phyloP scores from a whole-genome alignment of 345 rosid genomes.

The Eucalyptus pauciflora region DNA sequence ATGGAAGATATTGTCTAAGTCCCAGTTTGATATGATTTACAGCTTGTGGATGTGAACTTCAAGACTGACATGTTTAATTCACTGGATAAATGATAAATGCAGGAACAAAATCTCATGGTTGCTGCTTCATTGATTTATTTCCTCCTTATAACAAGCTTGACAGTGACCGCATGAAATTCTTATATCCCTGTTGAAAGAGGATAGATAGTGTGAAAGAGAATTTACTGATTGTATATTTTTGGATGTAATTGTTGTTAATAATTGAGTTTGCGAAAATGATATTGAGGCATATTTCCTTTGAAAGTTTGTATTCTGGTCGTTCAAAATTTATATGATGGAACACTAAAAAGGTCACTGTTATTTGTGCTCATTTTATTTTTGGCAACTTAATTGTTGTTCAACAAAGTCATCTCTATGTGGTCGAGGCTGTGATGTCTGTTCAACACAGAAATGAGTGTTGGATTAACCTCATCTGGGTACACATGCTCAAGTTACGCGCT shows the following conservation, averaged over 20 bases:
- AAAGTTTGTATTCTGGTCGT: neutral
- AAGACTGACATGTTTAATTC: neutral
- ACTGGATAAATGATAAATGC: neutral
- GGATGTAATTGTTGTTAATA: neutral
- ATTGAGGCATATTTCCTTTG: neutral
- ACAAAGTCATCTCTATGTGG: neutral
- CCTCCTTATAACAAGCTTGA: neutral
- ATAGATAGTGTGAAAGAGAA: neutral
- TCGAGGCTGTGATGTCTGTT: neutral
- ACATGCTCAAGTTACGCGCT: neutral
- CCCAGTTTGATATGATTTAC: neutral
- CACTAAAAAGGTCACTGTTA: neutral
- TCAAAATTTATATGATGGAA: neutral
- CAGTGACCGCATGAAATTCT: neutral
- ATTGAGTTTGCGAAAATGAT: neutral
- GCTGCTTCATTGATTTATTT: neutral
- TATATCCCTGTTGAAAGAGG: neutral
- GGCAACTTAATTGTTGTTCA: neutral
- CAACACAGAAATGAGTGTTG: neutral
- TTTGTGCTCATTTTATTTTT: neutral
- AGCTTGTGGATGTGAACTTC: neutral
- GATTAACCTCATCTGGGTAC: neutral
- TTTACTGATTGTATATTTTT: neutral
- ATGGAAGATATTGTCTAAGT: neutral
- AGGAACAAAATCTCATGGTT: neutral